Conservation (phyloP, 106 monocot species). For the Acorus gramineus region DNA sequence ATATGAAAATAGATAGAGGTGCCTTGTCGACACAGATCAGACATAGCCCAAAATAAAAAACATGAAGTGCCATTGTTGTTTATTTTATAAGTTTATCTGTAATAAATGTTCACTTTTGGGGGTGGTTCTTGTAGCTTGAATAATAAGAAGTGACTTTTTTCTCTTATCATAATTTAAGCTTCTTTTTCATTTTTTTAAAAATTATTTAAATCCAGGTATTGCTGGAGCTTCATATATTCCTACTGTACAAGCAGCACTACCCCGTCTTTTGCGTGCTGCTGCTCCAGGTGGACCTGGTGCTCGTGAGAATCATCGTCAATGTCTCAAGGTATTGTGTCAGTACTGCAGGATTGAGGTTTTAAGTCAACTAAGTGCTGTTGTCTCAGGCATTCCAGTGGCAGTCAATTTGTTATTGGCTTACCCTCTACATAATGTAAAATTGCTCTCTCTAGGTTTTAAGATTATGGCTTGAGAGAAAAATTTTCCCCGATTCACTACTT, state of each 20-base stretch:
- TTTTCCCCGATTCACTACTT: constrained; percentile 80
- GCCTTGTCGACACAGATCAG: too few species aligned
- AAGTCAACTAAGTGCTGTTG: too few species aligned
- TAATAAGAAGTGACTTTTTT: neutral
- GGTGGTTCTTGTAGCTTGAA: neutral
- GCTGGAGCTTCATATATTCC: constrained; percentile 83
- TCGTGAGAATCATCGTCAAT: constrained; percentile 92
- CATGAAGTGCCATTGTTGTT: too few species aligned
- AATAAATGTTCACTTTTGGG: too few species aligned
- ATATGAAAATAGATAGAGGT: too few species aligned
- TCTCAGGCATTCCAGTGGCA: too few species aligned
- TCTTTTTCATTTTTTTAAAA: neutral
- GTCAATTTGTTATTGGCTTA: too few species aligned
- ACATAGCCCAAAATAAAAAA: too few species aligned
- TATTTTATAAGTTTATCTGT: too few species aligned
- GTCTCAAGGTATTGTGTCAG: constrained; percentile 56
- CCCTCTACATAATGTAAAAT: too few species aligned
- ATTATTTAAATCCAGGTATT: constrained; percentile 34
- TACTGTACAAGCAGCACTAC: constrained; percentile 68
- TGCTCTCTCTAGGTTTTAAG: constrained; percentile 45
- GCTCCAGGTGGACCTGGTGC: constrained; percentile 77
- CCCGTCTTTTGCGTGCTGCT: constrained; percentile 82
- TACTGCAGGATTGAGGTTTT: too few species aligned
- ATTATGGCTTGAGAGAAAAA: constrained; percentile 87
- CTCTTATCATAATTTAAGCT: neutral